Base-by-base conservation (phyloP, 164 flowering plant genomes). In the Magnolia changhungtana region DNA sequence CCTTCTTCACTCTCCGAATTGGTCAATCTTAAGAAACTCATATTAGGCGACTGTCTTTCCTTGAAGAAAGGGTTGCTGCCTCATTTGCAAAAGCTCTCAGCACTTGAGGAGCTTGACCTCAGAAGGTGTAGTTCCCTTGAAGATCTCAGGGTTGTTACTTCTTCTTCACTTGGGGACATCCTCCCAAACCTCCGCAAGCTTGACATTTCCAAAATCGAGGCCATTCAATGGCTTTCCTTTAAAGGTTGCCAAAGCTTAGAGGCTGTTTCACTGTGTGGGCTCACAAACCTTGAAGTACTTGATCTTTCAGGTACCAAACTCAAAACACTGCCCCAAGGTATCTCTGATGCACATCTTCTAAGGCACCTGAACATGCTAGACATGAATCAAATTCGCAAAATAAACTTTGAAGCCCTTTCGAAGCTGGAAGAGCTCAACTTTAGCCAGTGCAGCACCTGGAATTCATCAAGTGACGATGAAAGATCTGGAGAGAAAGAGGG, bases 161-260 rank as follows among this genome's bases (percentile, higher is more conserved):
- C 45, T 37, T 37, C 68, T 23, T 65, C 68, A 27, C 45, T 37
- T 37, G 50, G 49, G 13, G 9, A 0, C 18, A 19, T 37, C 50
- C 4, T 68, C 50, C 71, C 71, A 16, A 68, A 68, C 23, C 71
- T 68, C 14, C 71, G 50, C 29, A 29, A 2, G 11, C 50, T 68
- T 7, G 4, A 18, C 6, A 14, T 68, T 13, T 37, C 51, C 49
- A 0, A 68, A 24, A 65, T 14, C 16, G 16, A 20, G 29, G 29
- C 16, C 2, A 29, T 31, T 37, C 16, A 1, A 4, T 20, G 50
- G 0, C 71, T 68, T 49, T 68, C 50, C 20, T 29, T 68, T 5
- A 68, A 49, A 68, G 71, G n/a, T 68, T 31, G 20, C 71, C 71
- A 13, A 31, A 68, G 71, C 50, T 27, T 68, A n/a, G 71, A 68